Percentiles rank a stretch among this genome's conserved stretches.
phyloP scores from a whole-genome alignment of 1,284 basidiomycete genomes.

The Rhodotorula sp. region DNA sequence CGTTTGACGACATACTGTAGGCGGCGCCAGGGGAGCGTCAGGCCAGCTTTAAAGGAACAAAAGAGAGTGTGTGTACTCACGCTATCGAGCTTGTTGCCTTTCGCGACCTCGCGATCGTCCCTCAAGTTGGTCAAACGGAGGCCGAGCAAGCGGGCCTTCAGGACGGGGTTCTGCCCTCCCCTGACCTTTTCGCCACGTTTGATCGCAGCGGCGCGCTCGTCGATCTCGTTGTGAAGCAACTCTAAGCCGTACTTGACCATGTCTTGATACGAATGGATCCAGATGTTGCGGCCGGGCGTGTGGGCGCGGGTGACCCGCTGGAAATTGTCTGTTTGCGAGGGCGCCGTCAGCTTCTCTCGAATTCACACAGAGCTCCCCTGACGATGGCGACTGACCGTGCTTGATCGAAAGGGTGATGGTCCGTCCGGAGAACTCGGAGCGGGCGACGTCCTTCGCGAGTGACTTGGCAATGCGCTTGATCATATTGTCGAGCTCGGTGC shows the following conservation, averaged over 20 bases:
- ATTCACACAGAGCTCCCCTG: too few relatives aligned
- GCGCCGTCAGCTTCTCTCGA: neutral
- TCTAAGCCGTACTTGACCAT: conserved; percentile 33
- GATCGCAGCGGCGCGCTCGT: conserved; percentile 21
- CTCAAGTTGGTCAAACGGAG: conserved; percentile 39
- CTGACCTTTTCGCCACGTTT: conserved; percentile 19
- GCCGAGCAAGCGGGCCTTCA: conserved; percentile 40
- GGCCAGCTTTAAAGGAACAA: neutral
- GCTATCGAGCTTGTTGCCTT: conserved; percentile 15
- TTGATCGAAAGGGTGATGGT: conserved; percentile 53
- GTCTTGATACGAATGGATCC: conserved; percentile 32
- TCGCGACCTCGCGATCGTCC: conserved; percentile 33
- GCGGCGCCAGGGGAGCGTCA: neutral
- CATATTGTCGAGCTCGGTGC: conserved; percentile 12
- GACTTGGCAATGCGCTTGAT: conserved; percentile 68
- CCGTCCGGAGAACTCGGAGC: conserved; percentile 51
- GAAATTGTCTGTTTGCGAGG: conserved; percentile 62
- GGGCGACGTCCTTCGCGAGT: conserved; percentile 71
- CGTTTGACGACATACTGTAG: neutral
- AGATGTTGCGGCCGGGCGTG: conserved; percentile 58
- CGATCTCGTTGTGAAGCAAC: conserved; percentile 37
- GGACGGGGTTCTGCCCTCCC: conserved; percentile 17
- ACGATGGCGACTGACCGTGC: neutral
- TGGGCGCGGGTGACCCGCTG: conserved; percentile 79
- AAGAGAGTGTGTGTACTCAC: neutral